Conservation (phyloP, 2,329 filamentous ascomycete species). For the Pseudocercospora macadamiae region DNA sequence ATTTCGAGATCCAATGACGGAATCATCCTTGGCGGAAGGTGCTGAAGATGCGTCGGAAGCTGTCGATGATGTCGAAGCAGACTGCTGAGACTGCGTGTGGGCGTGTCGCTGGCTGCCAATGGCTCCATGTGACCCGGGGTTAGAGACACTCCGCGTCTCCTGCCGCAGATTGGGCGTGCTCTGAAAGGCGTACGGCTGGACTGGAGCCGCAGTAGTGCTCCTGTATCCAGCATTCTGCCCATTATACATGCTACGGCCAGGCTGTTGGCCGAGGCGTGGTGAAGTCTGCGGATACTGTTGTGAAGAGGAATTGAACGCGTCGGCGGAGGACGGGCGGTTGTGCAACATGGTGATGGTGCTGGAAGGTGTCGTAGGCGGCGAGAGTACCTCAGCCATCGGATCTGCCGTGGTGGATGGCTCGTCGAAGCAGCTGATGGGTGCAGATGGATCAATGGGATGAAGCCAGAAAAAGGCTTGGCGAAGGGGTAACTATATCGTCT, state of each 20-base stretch:
- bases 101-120: slow-evolving; percentile 38
- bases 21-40: slow-evolving; percentile 40
- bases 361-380: slow-evolving; percentile 51
- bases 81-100: slow-evolving; percentile 42
- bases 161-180: slow-evolving; percentile 58
- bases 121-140: slow-evolving; percentile 39
- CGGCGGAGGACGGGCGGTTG: slow-evolving; percentile 47
- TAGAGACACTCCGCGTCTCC: slow-evolving; percentile 60
- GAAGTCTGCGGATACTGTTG: slow-evolving; percentile 41
- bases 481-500: slow-evolving; percentile 32
- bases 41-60: slow-evolving; percentile 49
- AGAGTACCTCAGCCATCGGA: slow-evolving; percentile 50
- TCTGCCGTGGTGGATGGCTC: slow-evolving; percentile 26
- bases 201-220: slow-evolving; percentile 47
- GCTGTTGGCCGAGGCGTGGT: slow-evolving; percentile 44
- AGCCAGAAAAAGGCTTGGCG: slow-evolving; percentile 24
- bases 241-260: slow-evolving; percentile 49
- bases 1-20: slow-evolving; percentile 36
- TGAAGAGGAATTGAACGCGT: slow-evolving; percentile 49
- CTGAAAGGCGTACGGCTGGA: slow-evolving; percentile 55
- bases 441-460: slow-evolving; percentile 23
- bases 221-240: slow-evolving; percentile 46
- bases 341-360: slow-evolving; percentile 56
- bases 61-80: slow-evolving; percentile 46
- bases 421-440: slow-evolving; percentile 16